phyloP scores from a whole-genome alignment of 495 filamentous ascomycete species.

The Gamarada debralockiae region DNA sequence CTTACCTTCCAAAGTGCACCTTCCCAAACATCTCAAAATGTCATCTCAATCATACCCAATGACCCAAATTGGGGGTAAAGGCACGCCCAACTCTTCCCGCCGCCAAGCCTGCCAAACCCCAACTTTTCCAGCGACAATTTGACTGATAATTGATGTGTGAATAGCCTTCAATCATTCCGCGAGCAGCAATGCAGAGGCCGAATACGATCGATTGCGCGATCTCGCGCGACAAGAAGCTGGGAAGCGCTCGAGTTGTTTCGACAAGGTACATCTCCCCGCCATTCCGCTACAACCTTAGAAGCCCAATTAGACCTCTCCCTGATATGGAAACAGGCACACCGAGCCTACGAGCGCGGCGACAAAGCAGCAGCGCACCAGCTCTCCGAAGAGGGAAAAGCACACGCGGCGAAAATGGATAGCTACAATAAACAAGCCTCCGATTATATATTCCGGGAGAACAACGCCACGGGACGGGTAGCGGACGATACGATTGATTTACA shows the following conservation, averaged over 20 bases:
- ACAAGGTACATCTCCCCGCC: slow-evolving; percentile 44
- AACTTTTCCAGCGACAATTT: neutral
- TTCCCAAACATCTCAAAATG: neutral
- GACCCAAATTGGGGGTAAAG: slow-evolving; percentile 3
- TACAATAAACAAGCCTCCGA: slow-evolving; percentile 89
- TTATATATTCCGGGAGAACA: slow-evolving; percentile 93
- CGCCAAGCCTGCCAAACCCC: neutral
- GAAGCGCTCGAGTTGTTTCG: slow-evolving; percentile 72
- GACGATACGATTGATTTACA: slow-evolving; percentile 91
- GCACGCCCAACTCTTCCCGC: neutral
- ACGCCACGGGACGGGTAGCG: slow-evolving; percentile 61
- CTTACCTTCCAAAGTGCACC: neutral
- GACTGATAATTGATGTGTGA: neutral
- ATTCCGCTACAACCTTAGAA: neutral
- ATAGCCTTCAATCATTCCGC: slow-evolving; percentile 79
- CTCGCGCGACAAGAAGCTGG: slow-evolving; percentile 74
- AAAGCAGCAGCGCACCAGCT: slow-evolving; percentile 73
- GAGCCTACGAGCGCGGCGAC: slow-evolving; percentile 79
- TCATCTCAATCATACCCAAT: slow-evolving; percentile 4
- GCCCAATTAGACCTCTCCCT: slow-evolving; percentile 7
- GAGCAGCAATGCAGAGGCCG: slow-evolving; percentile 64
- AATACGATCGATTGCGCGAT: slow-evolving; percentile 88
- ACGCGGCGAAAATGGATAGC: slow-evolving; percentile 71
- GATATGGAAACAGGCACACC: slow-evolving; percentile 51
- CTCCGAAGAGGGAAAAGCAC: slow-evolving; percentile 78